phyloP scores from a whole-genome alignment of 345 rosid species.

The Bruguiera parviflora region DNA sequence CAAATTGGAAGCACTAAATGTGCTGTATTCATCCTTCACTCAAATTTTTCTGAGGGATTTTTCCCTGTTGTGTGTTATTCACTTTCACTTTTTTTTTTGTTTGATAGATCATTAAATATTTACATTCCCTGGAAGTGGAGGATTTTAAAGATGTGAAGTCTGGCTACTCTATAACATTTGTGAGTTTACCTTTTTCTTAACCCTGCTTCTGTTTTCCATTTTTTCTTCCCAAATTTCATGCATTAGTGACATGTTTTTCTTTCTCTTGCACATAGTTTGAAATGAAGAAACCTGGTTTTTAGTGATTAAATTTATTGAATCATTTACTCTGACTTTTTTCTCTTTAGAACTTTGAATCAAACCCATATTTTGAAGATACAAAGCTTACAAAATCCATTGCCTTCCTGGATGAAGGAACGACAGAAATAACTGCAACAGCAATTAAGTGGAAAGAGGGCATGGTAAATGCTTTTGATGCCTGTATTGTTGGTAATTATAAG shows the following conservation, averaged over 20 bases:
- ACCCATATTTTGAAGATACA: constrained; percentile 78
- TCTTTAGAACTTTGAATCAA: constrained; percentile 64
- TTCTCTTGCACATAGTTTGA: neutral
- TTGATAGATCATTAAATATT: constrained; percentile 62
- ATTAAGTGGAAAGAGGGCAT: constrained; percentile 92
- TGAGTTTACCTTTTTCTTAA: constrained; percentile 35
- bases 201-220: neutral
- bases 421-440: constrained; percentile 64
- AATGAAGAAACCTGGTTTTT: neutral
- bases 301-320: neutral
- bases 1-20: neutral
- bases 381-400: constrained; percentile 77
- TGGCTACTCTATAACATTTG: constrained; percentile 83
- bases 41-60: neutral
- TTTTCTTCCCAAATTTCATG: neutral
- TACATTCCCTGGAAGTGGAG: constrained; percentile 76
- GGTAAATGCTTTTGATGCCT: constrained; percentile 35
- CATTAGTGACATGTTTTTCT: constrained; percentile 2
- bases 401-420: constrained; percentile 83
- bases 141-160: constrained; percentile 87
- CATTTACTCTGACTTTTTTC: constrained; percentile 5
- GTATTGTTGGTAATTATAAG: neutral
- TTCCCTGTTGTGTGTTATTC: neutral
- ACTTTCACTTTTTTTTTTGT: neutral
- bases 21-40: neutral